Evolutionary conservation across 2,329 filamentous ascomycete species (phyloP), one percentile per base, ranked within the genome.

Genomic region (Epichloe aotearoae): DNA sequence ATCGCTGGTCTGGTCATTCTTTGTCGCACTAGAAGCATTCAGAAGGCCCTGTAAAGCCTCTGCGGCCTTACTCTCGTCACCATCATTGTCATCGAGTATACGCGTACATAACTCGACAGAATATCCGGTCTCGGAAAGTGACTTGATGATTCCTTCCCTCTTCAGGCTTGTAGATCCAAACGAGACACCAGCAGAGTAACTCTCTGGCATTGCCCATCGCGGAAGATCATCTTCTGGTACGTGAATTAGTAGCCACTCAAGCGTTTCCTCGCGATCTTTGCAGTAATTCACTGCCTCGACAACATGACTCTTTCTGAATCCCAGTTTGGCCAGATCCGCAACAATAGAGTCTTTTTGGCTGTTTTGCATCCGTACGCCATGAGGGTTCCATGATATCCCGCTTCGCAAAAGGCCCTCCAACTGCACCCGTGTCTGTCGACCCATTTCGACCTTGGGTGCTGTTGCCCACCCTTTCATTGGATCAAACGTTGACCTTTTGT

Each of bases 161-260:
- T 82, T 86, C 54, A 96, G 66, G 63, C 96, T 85, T 6, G 83
- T 85, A 47, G 86, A 86, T 1, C 83, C 91, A 56, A 98, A 83
- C 43, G 84, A 88, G 26, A 97, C 83, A 20, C 93, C 93, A 30
- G 90, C 91, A 11, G 86, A 83, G 64, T 98, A 98, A 54, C 83
- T 86, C 67, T 94, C 90, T 0, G 93, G 93, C 41, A 98, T 71
- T 58, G 88, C 88, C 89, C 91, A 97, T 6, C 79, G 74, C 1
- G 93, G 93, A n/a, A 97, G 71, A 61, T 97, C 93, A 63, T 98
- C 93, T 63, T 98, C 93, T 1, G 93, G 93, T 2, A 98, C 89
- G 66, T 98, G 91, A 48, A 97, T 90, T 46, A 98, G 76, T 15
- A 98, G 76, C 93, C 93, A 98, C 65, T 97, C 91, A 2, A 98